Evolutionary conservation across 2,329 filamentous ascomycete genomes (phyloP).

Genomic region (Penicillium sumatraense): DNA sequence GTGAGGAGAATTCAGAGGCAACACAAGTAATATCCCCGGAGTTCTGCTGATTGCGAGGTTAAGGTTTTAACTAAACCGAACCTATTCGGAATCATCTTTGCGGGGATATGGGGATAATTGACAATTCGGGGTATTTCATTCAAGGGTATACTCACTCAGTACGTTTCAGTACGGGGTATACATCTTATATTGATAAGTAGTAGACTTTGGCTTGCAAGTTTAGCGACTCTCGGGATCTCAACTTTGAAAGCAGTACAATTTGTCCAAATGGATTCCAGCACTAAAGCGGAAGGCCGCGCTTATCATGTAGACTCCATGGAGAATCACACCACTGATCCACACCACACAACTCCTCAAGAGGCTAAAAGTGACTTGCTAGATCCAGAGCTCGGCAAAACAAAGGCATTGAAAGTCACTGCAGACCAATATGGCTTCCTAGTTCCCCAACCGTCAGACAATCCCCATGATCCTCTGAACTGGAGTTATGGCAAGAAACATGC

Average conservation of each 20-base stretch:
- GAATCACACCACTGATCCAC: not conserved
- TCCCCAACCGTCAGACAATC: not conserved
- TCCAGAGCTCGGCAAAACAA: not conserved
- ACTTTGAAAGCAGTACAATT: constrained; percentile 1
- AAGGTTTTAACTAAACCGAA: constrained; percentile 5
- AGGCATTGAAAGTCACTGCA: not conserved
- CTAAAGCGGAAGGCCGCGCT: not conserved
- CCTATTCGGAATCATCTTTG: constrained; percentile 2
- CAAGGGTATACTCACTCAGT: not conserved
- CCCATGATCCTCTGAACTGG: not conserved
- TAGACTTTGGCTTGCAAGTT: not conserved
- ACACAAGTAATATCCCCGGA: not conserved
- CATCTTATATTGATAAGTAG: not conserved
- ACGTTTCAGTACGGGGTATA: not conserved
- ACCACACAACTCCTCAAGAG: not conserved
- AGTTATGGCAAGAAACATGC: not conserved
- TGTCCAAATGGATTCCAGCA: constrained; percentile 2
- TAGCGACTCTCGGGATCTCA: not conserved
- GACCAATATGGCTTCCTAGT: not conserved
- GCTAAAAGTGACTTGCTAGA: not conserved
- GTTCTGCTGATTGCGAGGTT: not conserved
- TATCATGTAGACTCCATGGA: not conserved
- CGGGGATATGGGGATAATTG: constrained; percentile 1
- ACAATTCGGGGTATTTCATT: constrained; percentile 1
- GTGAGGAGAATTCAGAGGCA: not conserved